phyloP scores from a whole-genome alignment of 1,284 basidiomycete genomes.

The Mycosarcoma mackinlayi region DNA sequence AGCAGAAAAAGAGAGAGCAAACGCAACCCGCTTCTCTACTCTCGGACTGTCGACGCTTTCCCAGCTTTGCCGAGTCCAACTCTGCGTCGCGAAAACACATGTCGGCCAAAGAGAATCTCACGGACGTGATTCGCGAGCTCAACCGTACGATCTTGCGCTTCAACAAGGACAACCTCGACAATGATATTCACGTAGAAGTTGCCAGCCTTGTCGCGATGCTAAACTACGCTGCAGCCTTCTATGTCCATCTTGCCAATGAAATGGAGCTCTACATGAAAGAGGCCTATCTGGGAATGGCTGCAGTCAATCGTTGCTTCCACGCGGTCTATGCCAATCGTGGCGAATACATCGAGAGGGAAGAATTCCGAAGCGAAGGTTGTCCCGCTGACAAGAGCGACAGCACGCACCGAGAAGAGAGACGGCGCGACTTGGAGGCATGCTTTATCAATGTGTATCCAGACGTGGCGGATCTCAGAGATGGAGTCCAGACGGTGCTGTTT shows the following conservation, averaged over 20 bases:
- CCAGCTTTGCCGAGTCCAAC: slow-evolving; percentile 14
- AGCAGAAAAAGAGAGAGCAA: slow-evolving; percentile 17
- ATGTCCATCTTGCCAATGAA: slow-evolving; percentile 2
- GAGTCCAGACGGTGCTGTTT: slow-evolving; percentile 26
- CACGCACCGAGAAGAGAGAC: not conserved
- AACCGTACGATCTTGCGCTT: slow-evolving; percentile 19
- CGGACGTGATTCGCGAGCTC: slow-evolving; percentile 16
- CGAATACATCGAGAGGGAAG: slow-evolving; percentile 22
- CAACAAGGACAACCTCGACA: not conserved
- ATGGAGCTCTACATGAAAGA: slow-evolving; percentile 14
- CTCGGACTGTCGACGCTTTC: slow-evolving; percentile 13
- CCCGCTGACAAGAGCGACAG: not conserved
- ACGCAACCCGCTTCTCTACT: slow-evolving; percentile 2
- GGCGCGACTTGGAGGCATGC: not conserved
- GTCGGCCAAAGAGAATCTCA: slow-evolving; percentile 1
- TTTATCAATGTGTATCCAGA: slow-evolving; percentile 11
- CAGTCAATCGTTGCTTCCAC: slow-evolving; percentile 3
- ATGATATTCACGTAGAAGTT: slow-evolving; percentile 13
- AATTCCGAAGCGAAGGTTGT: slow-evolving; percentile 4
- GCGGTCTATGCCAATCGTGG: slow-evolving; percentile 8
- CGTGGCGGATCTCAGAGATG: slow-evolving; percentile 24
- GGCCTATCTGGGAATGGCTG: not conserved
- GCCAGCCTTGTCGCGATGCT: slow-evolving; percentile 22
- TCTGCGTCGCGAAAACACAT: slow-evolving; percentile 5
- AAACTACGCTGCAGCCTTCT: slow-evolving; percentile 31